Evolutionary conservation across 176 grass and related monocot genomes (phyloP).

Genomic region (Avena sativa): DNA sequence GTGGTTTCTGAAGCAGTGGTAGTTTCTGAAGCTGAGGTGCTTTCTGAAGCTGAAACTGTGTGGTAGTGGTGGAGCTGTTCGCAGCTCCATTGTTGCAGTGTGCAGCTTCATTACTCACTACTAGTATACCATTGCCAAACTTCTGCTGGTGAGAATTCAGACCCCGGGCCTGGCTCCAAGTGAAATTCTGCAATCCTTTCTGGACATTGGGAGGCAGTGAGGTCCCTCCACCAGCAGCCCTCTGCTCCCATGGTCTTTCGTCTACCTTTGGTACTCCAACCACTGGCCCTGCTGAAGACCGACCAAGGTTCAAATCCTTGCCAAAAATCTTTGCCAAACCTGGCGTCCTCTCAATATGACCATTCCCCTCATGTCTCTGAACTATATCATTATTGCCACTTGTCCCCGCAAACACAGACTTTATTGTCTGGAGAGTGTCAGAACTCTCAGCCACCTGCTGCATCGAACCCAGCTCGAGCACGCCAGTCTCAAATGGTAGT

Average conservation of each 20-base stretch:
- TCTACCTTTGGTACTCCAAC: slow-evolving; percentile 58
- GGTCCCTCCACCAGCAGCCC: slow-evolving; percentile 45
- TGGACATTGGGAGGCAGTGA: slow-evolving; percentile 68
- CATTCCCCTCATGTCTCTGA: slow-evolving; percentile 69
- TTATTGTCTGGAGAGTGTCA: slow-evolving; percentile 68
- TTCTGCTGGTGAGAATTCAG: slow-evolving; percentile 73
- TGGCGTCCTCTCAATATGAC: slow-evolving; percentile 46
- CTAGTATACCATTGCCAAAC: slow-evolving; percentile 68
- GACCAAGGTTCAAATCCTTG: slow-evolving; percentile 89
- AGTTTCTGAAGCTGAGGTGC: slow-evolving; percentile 46
- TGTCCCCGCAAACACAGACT: slow-evolving; percentile 67
- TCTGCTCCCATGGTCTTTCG: slow-evolving; percentile 71
- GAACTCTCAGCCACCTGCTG: slow-evolving; percentile 66
- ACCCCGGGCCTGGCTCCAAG: slow-evolving; percentile 70
- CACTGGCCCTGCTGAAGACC: slow-evolving; percentile 35
- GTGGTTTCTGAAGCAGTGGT: slow-evolving; percentile 56
- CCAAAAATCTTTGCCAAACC: slow-evolving; percentile 86
- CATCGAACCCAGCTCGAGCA: slow-evolving; percentile 92
- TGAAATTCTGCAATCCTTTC: slow-evolving; percentile 78
- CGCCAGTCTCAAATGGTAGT: slow-evolving; percentile 85
- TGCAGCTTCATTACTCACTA: slow-evolving; percentile 57
- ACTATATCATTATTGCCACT: slow-evolving; percentile 24
- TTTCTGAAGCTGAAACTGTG: slow-evolving; percentile 68
- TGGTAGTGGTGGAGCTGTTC: slow-evolving; percentile 35
- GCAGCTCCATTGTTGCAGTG: slow-evolving; percentile 49